These are phyloP conservation scores for Stagonosporopsis chrysanthemi DNA, from an alignment of 2,329 filamentous ascomycete species.

Conservation along the genomic window DNA sequence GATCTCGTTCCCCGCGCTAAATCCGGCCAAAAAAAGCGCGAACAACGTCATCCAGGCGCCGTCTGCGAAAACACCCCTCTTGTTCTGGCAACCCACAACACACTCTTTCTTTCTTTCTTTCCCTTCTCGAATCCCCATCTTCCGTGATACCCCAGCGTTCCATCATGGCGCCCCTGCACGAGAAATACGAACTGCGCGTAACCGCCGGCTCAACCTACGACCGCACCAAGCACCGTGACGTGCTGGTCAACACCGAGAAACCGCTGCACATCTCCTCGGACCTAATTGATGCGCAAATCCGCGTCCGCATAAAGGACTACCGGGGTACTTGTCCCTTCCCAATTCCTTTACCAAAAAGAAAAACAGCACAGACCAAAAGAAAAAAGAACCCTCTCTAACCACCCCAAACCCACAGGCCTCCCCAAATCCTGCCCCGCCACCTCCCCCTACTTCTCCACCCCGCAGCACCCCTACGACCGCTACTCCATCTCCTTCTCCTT, in stretches of 20 bases:
- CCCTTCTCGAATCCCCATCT: neutral
- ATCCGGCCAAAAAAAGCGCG: slow-evolving; percentile 13
- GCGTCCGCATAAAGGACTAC: slow-evolving; percentile 75
- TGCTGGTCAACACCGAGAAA: slow-evolving; percentile 76
- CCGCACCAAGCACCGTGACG: slow-evolving; percentile 70
- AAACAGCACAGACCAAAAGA: no score
- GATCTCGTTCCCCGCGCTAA: slow-evolving; percentile 18
- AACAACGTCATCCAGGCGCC: slow-evolving; percentile 16
- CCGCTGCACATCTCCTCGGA: slow-evolving; percentile 69
- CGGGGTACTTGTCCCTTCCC: slow-evolving; percentile 45
- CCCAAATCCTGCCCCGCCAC: slow-evolving; percentile 72
- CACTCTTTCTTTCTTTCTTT: neutral
- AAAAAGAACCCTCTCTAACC: slow-evolving; percentile 8
- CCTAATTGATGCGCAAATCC: slow-evolving; percentile 71
- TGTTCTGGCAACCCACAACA: neutral
- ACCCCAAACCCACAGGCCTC: slow-evolving; percentile 62
- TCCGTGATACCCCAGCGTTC: neutral
- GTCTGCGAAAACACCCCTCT: neutral
- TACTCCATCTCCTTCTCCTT: slow-evolving; percentile 86
- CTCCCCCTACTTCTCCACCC: slow-evolving; percentile 77
- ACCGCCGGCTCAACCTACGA: slow-evolving; percentile 84
- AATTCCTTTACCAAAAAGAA: no score
- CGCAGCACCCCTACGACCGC: slow-evolving; percentile 75
- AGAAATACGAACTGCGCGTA: slow-evolving; percentile 79
- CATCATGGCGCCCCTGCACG: slow-evolving; percentile 53